Base-by-base conservation (phyloP, 2,329 filamentous ascomycete species). In the Cercospora zeina region DNA sequence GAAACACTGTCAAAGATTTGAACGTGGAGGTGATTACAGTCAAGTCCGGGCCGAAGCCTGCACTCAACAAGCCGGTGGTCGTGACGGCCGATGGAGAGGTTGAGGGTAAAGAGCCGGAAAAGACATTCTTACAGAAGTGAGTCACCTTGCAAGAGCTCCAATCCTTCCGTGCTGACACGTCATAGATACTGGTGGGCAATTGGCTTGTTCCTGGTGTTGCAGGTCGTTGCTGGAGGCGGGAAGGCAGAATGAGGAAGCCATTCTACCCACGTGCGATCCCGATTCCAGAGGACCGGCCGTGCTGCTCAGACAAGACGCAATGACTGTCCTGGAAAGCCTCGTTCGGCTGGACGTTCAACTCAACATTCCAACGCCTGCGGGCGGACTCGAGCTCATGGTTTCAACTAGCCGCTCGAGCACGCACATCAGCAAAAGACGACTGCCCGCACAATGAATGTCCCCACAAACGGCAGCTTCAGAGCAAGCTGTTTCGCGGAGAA, bases 61-160 rank as follows among this genome's bases (percentile, higher is more conserved):
- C 74, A 4, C 66, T 82, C 69, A 82, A 85, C 62, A 84, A 80
- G 51, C 83, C 84, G 0, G 80, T 84, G 55, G 75, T 83, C 58
- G 76, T 84, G 65, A 85, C 84, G 68, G 80, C 82, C 30, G 78
- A 81, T 53, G 85, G 86, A 0, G 79, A 77, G 65, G 78, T 86
- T 54, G 77, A 72, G 14, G 71, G 75, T 4, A 70, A 78, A 66
- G 78, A 80, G 69, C 74, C 75, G 8, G 78, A 82, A 70, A 82
- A 81, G 76, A 75, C 74, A 2, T 82, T 82, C 66, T 70, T 82
- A 65, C 80, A 82, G 68, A 82, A 82, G 79, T 81, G 67, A 68
- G 78, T 75, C 10, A 4, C 11, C n/a, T 24, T 34, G 9, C 31
- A 16, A 16, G 49, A 6, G 8, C 14, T 19, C 6, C 6, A 27